Evolutionary conservation across 192 early-diverging fungal genomes (phyloP), one percentile per base, ranked within the genome.

Genomic region (Dissophora globulifera): DNA sequence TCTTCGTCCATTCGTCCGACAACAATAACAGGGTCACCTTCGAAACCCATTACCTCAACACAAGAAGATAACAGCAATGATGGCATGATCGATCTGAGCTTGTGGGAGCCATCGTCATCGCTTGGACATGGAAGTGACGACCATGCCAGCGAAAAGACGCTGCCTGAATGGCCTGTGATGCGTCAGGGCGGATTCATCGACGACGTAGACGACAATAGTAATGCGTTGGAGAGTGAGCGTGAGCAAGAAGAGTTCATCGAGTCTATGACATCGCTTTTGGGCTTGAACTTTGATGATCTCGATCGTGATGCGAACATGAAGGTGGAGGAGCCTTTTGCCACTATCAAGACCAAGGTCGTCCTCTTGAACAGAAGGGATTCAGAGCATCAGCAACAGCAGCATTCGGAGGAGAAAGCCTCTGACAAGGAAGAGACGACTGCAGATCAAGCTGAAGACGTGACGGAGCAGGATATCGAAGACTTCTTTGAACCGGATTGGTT

Each of bases 401-500:
- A n/a, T 45, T n/a, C n/a, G n/a, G 43, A 45, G 16, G 43, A n/a
- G 43, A 45, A 33, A 8, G 48, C n/a, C 31, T 4, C 29, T 51
- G 26, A 30, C 2, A 15, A 58, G 27, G 51, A 51, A 2, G 68
- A 46, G 43, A 13, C 7, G 35, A 13, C 35, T 6, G 35, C 35
- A 2, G 35, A 62, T 6, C 17, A 11, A 2, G 41, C 48, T 2
- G 40, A 45, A 5, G 49, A 59, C 43, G 13, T 30, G 48, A 38
- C n/a, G 16, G 47, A 48, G 4, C 33, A 56, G n/a, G 62, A 54
- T 19, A 13, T 42, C 9, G 55, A 58, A 4, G 65, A 67, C 16
- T 50, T 58, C 5, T 40, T 57, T 43, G 63, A 66, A n/a, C 32
- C 41, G 11, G 67, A 65, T 19, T 62, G 62, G 19, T 30, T 78